phyloP scores from a whole-genome alignment of 2,329 filamentous ascomycete genomes.

The Davidsoniella eucalypti region DNA sequence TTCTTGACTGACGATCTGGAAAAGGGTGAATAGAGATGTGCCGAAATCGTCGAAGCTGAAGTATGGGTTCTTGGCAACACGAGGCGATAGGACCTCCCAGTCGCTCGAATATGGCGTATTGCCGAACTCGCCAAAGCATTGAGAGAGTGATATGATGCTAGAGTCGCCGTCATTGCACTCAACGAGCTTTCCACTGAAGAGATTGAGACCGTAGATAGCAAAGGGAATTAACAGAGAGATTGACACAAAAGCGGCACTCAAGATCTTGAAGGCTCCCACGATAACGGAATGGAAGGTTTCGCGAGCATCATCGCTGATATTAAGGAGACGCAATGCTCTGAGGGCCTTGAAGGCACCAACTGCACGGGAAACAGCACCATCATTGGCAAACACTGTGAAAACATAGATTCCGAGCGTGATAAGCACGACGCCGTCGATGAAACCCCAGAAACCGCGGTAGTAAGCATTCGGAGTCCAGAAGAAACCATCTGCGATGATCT shows the following conservation, averaged over 20 bases:
- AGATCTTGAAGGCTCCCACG: conserved; percentile 81
- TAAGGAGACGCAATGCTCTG: conserved; percentile 75
- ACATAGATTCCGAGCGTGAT: conserved; percentile 94
- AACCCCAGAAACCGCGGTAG: conserved; percentile 88
- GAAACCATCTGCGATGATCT: conserved; percentile 86
- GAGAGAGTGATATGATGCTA: conserved; percentile 38
- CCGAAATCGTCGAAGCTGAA: conserved; percentile 93
- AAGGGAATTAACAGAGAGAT: conserved; percentile 90
- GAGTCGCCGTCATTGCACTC: conserved; percentile 50
- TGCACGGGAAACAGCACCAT: conserved; percentile 72
- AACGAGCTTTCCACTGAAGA: conserved; percentile 73
- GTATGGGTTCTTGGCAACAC: conserved; percentile 64
- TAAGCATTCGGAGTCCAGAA: conserved; percentile 97
- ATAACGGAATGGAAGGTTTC: conserved; percentile 97
- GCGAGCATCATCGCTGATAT: conserved; percentile 87
- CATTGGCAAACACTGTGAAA: conserved; percentile 60
- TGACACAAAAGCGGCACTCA: conserved; percentile 87
- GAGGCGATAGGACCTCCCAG: conserved; percentile 72
- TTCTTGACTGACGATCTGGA: conserved; percentile 97
- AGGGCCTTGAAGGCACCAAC: conserved; percentile 96
- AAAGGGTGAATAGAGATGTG: conserved; percentile 86
- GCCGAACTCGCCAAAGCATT: conserved; percentile 74
- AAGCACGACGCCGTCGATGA: conserved; percentile 84
- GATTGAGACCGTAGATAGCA: conserved; percentile 84
- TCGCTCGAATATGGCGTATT: conserved; percentile 53